A percentile compares a stretch with the other conserved stretches of the same genome.
Evolutionary conservation across 1,284 basidiomycete genomes (phyloP).

Genomic region (Psilocybe mexicana): DNA sequence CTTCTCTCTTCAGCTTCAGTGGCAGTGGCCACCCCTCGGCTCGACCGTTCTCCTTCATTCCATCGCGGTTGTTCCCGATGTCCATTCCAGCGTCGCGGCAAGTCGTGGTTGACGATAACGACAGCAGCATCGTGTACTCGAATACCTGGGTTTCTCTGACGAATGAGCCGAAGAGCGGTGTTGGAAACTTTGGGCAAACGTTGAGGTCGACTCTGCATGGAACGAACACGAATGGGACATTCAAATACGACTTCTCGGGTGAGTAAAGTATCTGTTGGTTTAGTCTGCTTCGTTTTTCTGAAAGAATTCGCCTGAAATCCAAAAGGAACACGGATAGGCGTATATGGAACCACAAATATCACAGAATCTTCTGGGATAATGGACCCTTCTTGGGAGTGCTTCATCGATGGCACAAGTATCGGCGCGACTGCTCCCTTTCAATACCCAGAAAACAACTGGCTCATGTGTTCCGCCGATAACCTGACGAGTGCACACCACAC

Average conservation of each 20-base stretch:
- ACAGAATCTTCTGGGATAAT: conserved; percentile 12
- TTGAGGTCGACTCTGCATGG: conserved; percentile 24
- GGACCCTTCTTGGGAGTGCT: conserved; percentile 30
- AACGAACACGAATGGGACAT: conserved; percentile 17
- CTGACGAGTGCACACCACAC: conserved; percentile 25
- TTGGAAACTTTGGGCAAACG: conserved; percentile 24
- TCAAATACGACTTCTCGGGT: conserved; percentile 24
- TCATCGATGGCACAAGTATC: conserved; percentile 26
- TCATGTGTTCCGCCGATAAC: conserved; percentile 23
- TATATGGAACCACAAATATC: conserved; percentile 27
- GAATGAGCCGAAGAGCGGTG: conserved; percentile 9
- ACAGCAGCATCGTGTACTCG: conserved; percentile 22
- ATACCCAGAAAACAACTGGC: conserved; percentile 30
- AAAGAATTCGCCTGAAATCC: not conserved
- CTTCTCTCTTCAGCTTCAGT: not conserved
- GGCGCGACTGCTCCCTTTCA: conserved; percentile 20
- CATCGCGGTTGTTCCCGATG: conserved; percentile 1
- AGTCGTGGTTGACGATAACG: conserved; percentile 26
- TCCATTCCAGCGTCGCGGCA: conserved; percentile 10
- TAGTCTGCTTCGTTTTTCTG: not conserved
- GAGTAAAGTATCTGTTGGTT: conserved; percentile 11
- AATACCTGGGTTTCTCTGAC: conserved; percentile 13
- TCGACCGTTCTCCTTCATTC: not conserved
- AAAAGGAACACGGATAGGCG: conserved; percentile 16
- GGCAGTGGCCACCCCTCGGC: not conserved